Percentiles rank a stretch among this genome's conserved stretches.
phyloP scores from a whole-genome alignment of 2,329 filamentous ascomycete species.

The Lachnellula hyalina region DNA sequence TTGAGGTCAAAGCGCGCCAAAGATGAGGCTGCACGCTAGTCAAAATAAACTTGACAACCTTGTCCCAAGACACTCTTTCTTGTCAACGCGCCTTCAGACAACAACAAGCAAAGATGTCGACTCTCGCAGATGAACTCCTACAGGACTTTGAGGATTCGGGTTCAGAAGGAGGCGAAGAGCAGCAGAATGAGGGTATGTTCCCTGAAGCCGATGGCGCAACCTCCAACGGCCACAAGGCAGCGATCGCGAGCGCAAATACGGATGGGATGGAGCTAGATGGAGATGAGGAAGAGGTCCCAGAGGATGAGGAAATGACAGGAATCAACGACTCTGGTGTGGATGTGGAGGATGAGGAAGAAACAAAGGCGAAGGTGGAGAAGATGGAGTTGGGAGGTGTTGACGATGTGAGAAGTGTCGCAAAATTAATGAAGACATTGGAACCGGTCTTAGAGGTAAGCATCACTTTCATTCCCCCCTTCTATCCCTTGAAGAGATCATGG shows the following conservation, averaged over 20 bases:
- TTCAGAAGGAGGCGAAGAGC: constrained; percentile 62
- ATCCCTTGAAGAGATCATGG: constrained; percentile 33
- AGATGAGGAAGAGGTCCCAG: constrained; percentile 53
- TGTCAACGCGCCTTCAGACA: background rate
- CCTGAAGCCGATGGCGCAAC: constrained; percentile 36
- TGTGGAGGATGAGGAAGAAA: constrained; percentile 58
- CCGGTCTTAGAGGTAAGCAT: constrained; percentile 75
- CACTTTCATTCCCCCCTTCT: constrained; percentile 21
- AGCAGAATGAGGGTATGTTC: constrained; percentile 45
- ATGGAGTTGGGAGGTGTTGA: constrained; percentile 69
- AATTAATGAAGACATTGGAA: constrained; percentile 74
- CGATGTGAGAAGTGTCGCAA: constrained; percentile 75
- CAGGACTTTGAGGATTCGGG: constrained; percentile 86
- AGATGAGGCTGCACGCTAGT: constrained; percentile 10
- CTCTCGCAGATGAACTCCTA: constrained; percentile 84
- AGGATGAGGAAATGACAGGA: constrained; percentile 53
- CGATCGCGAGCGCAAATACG: constrained; percentile 33
- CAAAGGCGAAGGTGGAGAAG: constrained; percentile 75
- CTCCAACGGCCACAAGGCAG: constrained; percentile 27
- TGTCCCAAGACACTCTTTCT: background rate
- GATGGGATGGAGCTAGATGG: constrained; percentile 53
- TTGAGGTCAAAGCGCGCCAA: background rate
- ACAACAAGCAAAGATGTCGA: constrained; percentile 60
- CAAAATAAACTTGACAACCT: background rate
- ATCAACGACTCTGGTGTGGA: constrained; percentile 39